Evolutionary conservation across 164 flowering plant genomes (phyloP).

Genomic region (Magnolia changhungtana): DNA sequence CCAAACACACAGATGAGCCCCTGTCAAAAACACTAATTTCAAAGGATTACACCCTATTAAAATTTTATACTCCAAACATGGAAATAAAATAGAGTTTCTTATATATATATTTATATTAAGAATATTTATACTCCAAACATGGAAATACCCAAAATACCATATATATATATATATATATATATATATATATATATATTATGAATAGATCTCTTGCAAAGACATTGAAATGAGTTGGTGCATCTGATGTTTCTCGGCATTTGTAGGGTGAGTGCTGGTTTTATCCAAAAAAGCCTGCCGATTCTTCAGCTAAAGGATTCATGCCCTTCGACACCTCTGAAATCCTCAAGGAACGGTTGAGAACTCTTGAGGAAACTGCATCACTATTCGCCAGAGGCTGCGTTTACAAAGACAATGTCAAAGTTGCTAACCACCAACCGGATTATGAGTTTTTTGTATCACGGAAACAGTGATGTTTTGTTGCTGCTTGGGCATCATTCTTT

Average conservation of each 20-base stretch:
- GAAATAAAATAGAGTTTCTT: no score
- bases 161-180: no score
- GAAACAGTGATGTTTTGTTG: constrained; percentile 8
- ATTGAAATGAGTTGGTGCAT: neutral
- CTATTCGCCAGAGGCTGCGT: constrained; percentile 24
- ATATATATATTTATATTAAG: no score
- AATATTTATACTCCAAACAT: no score
- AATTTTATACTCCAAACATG: no score
- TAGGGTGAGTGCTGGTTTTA: constrained; percentile 28
- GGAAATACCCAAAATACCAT: no score
- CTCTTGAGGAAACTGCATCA: constrained; percentile 25
- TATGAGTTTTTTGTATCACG: constrained; percentile 28
- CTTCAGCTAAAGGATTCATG: constrained; percentile 1
- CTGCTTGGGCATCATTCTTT: no score
- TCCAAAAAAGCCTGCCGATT: constrained; percentile 12
- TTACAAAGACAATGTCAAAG: constrained; percentile 15
- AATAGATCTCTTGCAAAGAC: no score
- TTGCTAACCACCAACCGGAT: constrained; percentile 26
- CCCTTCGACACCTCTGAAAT: constrained; percentile 16
- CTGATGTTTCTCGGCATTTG: constrained; percentile 4
- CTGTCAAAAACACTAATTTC: no score
- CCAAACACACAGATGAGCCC: no score
- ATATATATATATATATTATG: no score
- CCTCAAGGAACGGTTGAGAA: constrained; percentile 21
- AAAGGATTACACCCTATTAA: no score